A percentile compares a stretch with the other conserved stretches of the same genome.
Conservation (phyloP, 1,284 basidiomycete species). For the Porogramme epimiltina region DNA sequence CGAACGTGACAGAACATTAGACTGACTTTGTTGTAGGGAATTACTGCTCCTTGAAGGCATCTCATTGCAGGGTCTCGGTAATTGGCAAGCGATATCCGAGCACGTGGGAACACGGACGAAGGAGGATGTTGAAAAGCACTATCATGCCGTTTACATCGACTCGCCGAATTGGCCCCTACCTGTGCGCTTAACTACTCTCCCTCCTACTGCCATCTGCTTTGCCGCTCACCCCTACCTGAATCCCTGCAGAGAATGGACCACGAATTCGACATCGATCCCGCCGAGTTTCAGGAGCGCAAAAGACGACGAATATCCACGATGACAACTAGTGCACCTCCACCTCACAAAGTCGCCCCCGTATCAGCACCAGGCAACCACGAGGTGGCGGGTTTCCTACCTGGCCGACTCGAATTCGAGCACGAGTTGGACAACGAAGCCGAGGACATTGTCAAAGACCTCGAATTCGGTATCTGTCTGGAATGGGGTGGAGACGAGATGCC, state of each 20-base stretch:
- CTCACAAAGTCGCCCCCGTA: constrained; percentile 79
- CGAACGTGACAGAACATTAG: too few relatives aligned
- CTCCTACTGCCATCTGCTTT: constrained; percentile 8
- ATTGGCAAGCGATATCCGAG: constrained; percentile 97
- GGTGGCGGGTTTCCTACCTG: constrained; percentile 92
- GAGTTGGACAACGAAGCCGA: constrained; percentile 98
- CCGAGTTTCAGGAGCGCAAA: constrained; percentile 87
- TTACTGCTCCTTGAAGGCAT: constrained; percentile 90
- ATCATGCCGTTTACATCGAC: constrained; percentile 81
- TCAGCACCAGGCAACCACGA: constrained; percentile 96
- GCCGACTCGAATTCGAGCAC: constrained; percentile 96
- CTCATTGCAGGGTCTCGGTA: constrained; percentile 88
- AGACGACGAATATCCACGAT: constrained; percentile 80
- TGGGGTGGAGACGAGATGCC: constrained; percentile 87
- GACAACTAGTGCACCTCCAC: constrained; percentile 53
- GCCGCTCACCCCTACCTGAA: constrained; percentile 1
- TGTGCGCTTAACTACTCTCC: constrained; percentile 44
- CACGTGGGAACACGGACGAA: constrained; percentile 94
- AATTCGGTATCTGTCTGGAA: constrained; percentile 86
- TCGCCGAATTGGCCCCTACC: constrained; percentile 80
- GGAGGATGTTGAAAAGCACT: constrained; percentile 94
- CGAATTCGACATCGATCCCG: constrained; percentile 73
- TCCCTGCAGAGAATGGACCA: constrained; percentile 56
- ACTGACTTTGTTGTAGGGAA: constrained; percentile 56
- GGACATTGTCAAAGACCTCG: constrained; percentile 93